A percentile compares a stretch with the other conserved stretches of the same genome.
These are phyloP conservation scores for Cicer yamashitae DNA, from an alignment of 306 rosid genomes.

Conservation along the genomic window DNA sequence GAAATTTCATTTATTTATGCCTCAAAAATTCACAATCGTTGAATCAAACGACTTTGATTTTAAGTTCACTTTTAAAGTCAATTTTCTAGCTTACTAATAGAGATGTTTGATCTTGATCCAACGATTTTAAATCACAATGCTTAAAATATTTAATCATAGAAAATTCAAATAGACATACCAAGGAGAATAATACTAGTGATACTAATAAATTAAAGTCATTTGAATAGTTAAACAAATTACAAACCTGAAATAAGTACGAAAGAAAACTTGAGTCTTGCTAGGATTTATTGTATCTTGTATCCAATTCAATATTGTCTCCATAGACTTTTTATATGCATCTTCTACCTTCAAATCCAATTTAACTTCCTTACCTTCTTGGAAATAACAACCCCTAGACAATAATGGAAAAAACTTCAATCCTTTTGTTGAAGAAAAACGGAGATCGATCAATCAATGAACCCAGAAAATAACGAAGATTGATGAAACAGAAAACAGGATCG, in stretches of 20 bases:
- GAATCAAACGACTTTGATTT: background rate
- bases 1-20: no score
- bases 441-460: no score
- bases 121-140: background rate
- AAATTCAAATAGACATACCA: no score
- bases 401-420: no score
- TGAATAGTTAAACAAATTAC: constrained; percentile 34
- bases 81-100: background rate
- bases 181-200: background rate
- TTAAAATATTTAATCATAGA: no score
- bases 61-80: background rate
- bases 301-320: constrained; percentile 73
- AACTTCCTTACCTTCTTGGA: constrained; percentile 72
- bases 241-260: constrained; percentile 84
- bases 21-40: no score
- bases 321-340: constrained; percentile 68
- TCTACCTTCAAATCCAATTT: constrained; percentile 73
- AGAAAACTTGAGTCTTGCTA: constrained; percentile 71
- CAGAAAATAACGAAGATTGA: no score
- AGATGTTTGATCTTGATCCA: no score
- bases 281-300: constrained; percentile 58
- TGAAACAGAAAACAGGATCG: no score
- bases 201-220: background rate
- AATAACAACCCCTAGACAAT: constrained; percentile 78
- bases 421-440: no score